A percentile compares a stretch with the other conserved stretches of the same genome.
These are phyloP conservation scores for Nidularia sp. DNA, from an alignment of 768 basidiomycete genomes.

Conservation along the genomic window DNA sequence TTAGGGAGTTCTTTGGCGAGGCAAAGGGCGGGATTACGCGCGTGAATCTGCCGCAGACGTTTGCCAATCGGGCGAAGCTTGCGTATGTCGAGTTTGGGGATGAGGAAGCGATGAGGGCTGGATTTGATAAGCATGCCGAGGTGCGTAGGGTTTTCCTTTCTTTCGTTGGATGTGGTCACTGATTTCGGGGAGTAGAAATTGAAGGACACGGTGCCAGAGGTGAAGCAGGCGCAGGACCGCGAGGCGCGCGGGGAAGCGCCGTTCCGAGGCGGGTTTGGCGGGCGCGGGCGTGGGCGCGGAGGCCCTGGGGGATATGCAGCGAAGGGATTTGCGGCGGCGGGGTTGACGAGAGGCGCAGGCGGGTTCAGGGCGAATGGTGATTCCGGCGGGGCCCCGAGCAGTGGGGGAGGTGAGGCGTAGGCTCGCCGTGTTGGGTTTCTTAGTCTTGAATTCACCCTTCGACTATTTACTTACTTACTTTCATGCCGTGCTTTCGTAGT, in stretches of 20 bases:
- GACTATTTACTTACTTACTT: too few relatives aligned
- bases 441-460: too few relatives aligned
- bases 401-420: background rate
- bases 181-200: constrained; percentile 49
- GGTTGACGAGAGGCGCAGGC: constrained; percentile 46
- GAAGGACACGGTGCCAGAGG: constrained; percentile 60
- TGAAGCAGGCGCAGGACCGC: constrained; percentile 67
- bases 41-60: constrained; percentile 52
- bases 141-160: constrained; percentile 32
- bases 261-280: constrained; percentile 28
- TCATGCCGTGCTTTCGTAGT: too few relatives aligned
- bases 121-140: constrained; percentile 69
- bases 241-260: constrained; percentile 35
- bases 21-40: constrained; percentile 67
- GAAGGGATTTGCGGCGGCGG: constrained; percentile 66
- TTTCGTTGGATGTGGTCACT: constrained; percentile 6
- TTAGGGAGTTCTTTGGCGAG: constrained; percentile 76
- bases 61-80: constrained; percentile 50
- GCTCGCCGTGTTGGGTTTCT: too few relatives aligned
- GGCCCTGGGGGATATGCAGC: constrained; percentile 60
- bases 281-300: constrained; percentile 43
- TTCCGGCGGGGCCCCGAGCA: background rate
- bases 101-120: constrained; percentile 80
- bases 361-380: constrained; percentile 13
- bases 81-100: constrained; percentile 90